phyloP scores from a whole-genome alignment of 129 eudicot species.

The Rutidosis leptorrhynchoides region DNA sequence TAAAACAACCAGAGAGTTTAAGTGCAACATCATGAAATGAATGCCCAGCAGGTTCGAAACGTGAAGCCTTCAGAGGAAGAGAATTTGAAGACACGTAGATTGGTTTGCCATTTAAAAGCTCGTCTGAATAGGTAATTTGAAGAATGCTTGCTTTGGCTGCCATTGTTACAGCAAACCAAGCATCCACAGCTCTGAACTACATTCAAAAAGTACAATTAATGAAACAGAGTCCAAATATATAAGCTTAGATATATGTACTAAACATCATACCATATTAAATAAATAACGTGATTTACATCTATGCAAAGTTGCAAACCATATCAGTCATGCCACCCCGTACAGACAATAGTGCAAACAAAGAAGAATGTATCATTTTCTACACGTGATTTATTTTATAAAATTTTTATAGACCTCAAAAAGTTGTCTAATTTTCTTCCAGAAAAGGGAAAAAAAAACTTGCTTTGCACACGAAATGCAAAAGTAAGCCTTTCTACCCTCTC shows the following conservation, averaged over 20 bases:
- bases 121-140: constrained; percentile 57
- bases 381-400: too few relatives aligned
- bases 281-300: background rate
- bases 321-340: background rate
- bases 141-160: constrained; percentile 41
- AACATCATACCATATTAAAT: background rate
- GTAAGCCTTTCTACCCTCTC: background rate
- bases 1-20: constrained; percentile 50
- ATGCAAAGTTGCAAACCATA: background rate
- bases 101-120: constrained; percentile 63
- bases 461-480: too few relatives aligned
- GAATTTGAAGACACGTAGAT: constrained; percentile 68
- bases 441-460: too few relatives aligned
- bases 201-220: background rate
- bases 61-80: constrained; percentile 58
- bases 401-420: too few relatives aligned
- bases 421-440: too few relatives aligned
- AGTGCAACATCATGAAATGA: constrained; percentile 83
- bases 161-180: constrained; percentile 41
- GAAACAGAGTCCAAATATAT: background rate
- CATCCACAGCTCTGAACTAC: constrained; percentile 37
- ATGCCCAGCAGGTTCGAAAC: constrained; percentile 91
- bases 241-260: background rate
- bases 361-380: background rate
- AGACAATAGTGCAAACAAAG: background rate